phyloP scores from a whole-genome alignment of 352 stramenopile species.

The Globisporangium nagaii region DNA sequence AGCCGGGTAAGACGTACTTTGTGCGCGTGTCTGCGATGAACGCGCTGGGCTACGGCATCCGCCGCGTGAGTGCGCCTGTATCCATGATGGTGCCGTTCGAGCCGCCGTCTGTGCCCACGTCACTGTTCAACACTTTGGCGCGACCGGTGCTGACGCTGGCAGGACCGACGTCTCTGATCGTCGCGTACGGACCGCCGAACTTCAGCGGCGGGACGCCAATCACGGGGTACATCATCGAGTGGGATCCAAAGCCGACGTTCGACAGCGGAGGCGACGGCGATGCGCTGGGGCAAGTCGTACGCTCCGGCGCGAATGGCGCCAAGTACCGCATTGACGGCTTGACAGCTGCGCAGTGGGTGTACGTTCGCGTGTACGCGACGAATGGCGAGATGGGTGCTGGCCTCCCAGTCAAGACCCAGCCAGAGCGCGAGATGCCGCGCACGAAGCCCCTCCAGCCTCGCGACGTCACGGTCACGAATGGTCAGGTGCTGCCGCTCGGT shows the following conservation, averaged over 20 bases:
- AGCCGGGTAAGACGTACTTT: slow-evolving; percentile 56
- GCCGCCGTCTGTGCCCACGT: slow-evolving; percentile 37
- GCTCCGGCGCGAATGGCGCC: slow-evolving; percentile 13
- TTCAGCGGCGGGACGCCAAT: slow-evolving; percentile 87
- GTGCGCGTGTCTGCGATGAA: slow-evolving; percentile 67
- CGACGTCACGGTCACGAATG: slow-evolving; percentile 34
- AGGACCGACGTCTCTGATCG: slow-evolving; percentile 57
- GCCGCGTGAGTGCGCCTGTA: slow-evolving; percentile 46
- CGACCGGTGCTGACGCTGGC: slow-evolving; percentile 62
- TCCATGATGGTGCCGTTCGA: slow-evolving; percentile 68
- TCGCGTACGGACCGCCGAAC: slow-evolving; percentile 72
- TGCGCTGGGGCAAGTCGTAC: slow-evolving; percentile 34
- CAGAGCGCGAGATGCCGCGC: slow-evolving; percentile 57
- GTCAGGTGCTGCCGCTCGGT: slow-evolving; percentile 26
- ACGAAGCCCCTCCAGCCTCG: slow-evolving; percentile 38
- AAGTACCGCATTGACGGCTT: slow-evolving; percentile 51
- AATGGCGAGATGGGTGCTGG: slow-evolving; percentile 52
- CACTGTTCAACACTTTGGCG: slow-evolving; percentile 55
- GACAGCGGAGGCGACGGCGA: slow-evolving; percentile 57
- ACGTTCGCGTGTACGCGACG: slow-evolving; percentile 65
- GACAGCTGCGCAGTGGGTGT: slow-evolving; percentile 38
- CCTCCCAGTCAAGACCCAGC: slow-evolving; percentile 31
- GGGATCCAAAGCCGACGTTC: slow-evolving; percentile 78
- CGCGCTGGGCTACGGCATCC: slow-evolving; percentile 51
- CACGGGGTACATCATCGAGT: slow-evolving; percentile 89